Conservation (phyloP, 768 basidiomycete genomes). For the Tephrocybe sp. region DNA sequence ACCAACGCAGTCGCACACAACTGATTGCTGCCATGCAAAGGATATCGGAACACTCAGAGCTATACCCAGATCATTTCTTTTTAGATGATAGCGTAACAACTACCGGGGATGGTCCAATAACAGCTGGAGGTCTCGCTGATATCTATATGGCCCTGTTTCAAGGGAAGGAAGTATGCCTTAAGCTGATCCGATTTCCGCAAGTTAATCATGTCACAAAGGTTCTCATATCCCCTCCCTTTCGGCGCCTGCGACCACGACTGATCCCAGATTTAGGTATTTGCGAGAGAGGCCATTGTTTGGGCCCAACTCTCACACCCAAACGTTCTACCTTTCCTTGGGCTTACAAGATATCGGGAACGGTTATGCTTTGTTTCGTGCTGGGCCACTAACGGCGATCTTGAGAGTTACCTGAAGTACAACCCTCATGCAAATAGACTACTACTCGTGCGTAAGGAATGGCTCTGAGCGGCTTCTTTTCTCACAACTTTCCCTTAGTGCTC, state of each 20-base stretch:
- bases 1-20: neutral
- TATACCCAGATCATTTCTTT: neutral
- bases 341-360: neutral
- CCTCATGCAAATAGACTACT: neutral
- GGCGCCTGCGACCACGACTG: too few relatives aligned
- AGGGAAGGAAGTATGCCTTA: neutral
- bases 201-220: constrained; percentile 2
- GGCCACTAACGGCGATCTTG: neutral
- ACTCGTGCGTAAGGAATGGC: neutral
- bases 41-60: neutral
- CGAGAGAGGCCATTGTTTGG: neutral
- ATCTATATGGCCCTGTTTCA: constrained; percentile 1
- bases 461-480: neutral
- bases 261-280: neutral
- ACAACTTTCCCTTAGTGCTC: neutral
- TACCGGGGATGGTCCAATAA: neutral
- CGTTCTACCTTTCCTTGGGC: constrained; percentile 1
- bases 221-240: neutral
- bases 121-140: neutral
- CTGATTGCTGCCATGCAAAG: neutral
- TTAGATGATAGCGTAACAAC: neutral
- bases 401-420: neutral
- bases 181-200: neutral
- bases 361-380: neutral
- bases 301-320: constrained; percentile 3